These are phyloP conservation scores for Pseudocohnilembus persalinus DNA, from an alignment of 169 alveolate species.

Conservation along the genomic window DNA sequence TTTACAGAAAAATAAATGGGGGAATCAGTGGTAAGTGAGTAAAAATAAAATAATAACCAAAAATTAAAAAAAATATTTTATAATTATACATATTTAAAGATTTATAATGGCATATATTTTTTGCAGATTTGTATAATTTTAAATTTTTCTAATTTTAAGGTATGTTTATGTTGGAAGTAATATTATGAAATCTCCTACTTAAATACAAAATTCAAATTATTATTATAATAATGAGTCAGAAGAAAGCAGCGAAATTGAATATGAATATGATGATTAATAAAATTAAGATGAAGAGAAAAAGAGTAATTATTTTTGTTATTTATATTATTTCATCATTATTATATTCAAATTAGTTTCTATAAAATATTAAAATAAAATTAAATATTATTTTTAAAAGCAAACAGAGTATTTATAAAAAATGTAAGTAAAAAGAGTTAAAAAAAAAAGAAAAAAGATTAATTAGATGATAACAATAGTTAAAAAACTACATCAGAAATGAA, in stretches of 20 bases:
- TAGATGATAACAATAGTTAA: neutral
- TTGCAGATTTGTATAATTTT: too few species aligned
- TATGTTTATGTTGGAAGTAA: neutral
- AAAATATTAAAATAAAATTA: too few species aligned
- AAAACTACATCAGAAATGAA: neutral
- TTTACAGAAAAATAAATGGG: neutral
- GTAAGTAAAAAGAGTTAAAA: neutral
- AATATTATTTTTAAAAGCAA: too few species aligned
- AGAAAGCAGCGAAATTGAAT: neutral
- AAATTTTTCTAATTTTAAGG: neutral
- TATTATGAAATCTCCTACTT: neutral
- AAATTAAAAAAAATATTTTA: too few species aligned
- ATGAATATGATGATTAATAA: too few species aligned
- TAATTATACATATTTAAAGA: too few species aligned
- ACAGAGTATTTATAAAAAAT: neutral
- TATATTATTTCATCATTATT: neutral
- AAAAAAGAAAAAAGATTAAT: neutral
- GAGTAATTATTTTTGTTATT: neutral
- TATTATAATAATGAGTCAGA: neutral
- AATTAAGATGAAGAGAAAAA: too few species aligned
- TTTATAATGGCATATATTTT: too few species aligned
- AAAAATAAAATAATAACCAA: too few species aligned
- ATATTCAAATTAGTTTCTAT: neutral
- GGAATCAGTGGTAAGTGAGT: neutral
- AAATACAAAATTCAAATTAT: neutral